Base-by-base conservation (phyloP, 768 basidiomycete species). In the Cystofilobasidium bisporidii region DNA sequence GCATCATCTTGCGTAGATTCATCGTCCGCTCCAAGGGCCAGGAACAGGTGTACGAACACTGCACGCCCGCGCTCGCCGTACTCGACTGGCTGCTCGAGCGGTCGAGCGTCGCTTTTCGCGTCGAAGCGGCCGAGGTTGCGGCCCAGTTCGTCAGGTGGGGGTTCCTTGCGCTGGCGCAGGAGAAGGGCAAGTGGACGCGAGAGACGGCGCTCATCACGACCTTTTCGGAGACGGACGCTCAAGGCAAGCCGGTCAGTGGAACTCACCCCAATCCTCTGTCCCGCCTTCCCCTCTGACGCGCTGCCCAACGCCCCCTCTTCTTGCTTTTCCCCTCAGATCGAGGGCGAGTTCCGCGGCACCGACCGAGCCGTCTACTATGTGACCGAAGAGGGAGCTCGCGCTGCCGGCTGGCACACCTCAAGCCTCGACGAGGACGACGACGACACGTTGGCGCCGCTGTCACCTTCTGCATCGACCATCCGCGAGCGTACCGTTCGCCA, bases 11-110 rank as follows among this genome's bases (percentile, higher is more conserved):
- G 2, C 68, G 73, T 26, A 63, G 33, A 30, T 56, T 57, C 28
- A 36, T 22, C 17, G 38, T 55, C 26, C 61, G 28, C 10, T n/a
- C 45, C n/a, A 63, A 68, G 48, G 28, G 55, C 36, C 55, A 24
- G 47, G n/a, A 62, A 62, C 9, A 50, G 26, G 18, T 58, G 8
- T 60, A 84, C 74, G 78, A 79, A 61, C 76, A 78, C 64, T 90
- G 89, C 73, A 97, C 98, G 75, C 80, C 85, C 33, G 92, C 96
- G 28, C 84, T 91, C 62, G 83, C 83, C 56, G 92, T 89, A 0
- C 81, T 97, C 64, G 93, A 98, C 78, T 99, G 96, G 96, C 84
- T 99, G 45, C 88, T 90, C 75, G 96, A 99, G 77, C 96, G 91
- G 73, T 91, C 96, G 0, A 96, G 92, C 0, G 89, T 93, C 38